These are phyloP conservation scores for Alternaria sp. DNA, from an alignment of 2,329 filamentous ascomycete genomes.

Conservation along the genomic window DNA sequence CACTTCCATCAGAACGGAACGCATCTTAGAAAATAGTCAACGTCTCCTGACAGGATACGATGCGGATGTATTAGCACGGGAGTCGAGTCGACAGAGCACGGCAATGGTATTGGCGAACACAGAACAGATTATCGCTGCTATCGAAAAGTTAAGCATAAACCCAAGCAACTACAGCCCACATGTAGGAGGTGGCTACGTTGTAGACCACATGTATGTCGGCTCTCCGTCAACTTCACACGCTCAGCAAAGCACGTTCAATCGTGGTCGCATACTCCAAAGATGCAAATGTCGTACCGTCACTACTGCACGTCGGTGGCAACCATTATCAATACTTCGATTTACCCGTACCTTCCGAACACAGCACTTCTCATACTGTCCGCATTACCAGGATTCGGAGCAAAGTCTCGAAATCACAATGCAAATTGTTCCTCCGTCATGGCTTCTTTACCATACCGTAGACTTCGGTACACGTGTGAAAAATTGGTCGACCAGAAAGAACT, in stretches of 20 bases:
- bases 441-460: not conserved
- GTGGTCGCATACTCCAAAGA: not conserved
- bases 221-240: accelerated
- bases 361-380: not conserved
- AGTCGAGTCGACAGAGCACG: accelerated
- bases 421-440: not conserved
- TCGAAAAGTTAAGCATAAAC: not conserved
- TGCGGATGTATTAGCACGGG: accelerated
- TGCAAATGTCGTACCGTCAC: not conserved
- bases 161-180: not conserved
- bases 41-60: not conserved
- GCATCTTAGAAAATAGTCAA: not conserved
- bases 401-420: not conserved
- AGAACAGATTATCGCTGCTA: not conserved
- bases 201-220: accelerated
- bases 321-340: not conserved
- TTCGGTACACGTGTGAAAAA: not conserved
- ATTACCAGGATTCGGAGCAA: not conserved
- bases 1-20: not conserved
- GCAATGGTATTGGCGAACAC: not conserved
- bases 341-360: not conserved
- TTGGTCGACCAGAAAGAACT: not conserved
- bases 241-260: accelerated
- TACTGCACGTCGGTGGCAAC: not conserved
- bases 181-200: accelerated